Evolutionary conservation across 1,284 basidiomycete genomes (phyloP).

Genomic region (Fomitopsis betulina): DNA sequence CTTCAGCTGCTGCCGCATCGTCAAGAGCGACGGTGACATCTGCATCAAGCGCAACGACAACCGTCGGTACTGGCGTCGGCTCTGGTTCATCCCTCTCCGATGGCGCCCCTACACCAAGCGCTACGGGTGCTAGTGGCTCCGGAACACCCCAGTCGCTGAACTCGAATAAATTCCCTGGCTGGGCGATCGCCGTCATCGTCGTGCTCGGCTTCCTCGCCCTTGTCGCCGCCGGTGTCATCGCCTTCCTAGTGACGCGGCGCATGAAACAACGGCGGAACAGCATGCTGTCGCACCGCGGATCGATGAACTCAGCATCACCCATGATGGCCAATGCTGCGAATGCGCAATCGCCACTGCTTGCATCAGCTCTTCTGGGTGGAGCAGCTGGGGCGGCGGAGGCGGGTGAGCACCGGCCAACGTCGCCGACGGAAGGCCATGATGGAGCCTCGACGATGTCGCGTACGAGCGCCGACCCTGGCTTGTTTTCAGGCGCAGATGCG

Average conservation of each 20-base stretch:
- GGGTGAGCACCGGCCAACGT: conserved; percentile 30
- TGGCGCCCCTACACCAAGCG: conserved; percentile 10
- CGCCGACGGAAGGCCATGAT: conserved; percentile 49
- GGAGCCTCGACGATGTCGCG: conserved; percentile 67
- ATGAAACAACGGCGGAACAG: conserved; percentile 47
- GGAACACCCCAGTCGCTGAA: conserved; percentile 44
- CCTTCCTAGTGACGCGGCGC: conserved; percentile 68
- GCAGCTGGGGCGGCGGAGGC: conserved; percentile 24
- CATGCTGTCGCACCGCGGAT: conserved; percentile 54
- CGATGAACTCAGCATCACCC: conserved; percentile 73
- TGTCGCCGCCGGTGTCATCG: conserved; percentile 56
- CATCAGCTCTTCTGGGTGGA: conserved; percentile 19
- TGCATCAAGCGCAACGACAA: neutral
- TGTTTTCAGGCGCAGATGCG: conserved; percentile 77
- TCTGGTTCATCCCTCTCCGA: conserved; percentile 12
- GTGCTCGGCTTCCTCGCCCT: conserved; percentile 79
- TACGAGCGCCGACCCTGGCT: conserved; percentile 48
- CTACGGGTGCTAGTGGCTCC: conserved; percentile 3
- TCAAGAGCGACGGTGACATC: conserved; percentile 21
- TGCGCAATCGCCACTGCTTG: conserved; percentile 49
- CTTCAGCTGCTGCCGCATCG: conserved; percentile 26
- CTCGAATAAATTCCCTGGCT: conserved; percentile 59
- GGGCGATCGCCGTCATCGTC: conserved; percentile 87
- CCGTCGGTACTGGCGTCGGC: neutral
- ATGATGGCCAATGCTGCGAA: conserved; percentile 64